These are phyloP conservation scores for Vinca minor DNA, from an alignment of 257 asterid species.

Conservation along the genomic window DNA sequence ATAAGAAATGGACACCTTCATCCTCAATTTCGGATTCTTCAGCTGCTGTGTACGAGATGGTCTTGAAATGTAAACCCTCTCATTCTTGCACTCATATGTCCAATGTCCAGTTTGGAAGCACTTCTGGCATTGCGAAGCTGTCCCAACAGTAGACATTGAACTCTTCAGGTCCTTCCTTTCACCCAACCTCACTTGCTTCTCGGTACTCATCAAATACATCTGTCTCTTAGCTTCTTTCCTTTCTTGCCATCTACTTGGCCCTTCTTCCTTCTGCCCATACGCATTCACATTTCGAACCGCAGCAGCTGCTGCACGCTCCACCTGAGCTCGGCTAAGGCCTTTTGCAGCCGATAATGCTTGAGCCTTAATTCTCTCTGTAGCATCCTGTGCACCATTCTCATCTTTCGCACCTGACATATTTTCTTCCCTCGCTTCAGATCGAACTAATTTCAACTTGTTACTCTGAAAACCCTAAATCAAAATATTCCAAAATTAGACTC, in stretches of 20 bases:
- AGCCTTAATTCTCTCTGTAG: conserved; percentile 79
- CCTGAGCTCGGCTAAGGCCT: conserved; percentile 98
- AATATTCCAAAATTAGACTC: background rate
- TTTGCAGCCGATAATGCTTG: conserved; percentile 81
- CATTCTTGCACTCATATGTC: conserved; percentile 95
- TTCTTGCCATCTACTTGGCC: conserved; percentile 99
- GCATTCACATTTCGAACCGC: conserved; percentile 94
- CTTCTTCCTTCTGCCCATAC: conserved; percentile 97
- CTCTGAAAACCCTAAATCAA: background rate
- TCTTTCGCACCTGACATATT: conserved; percentile 63
- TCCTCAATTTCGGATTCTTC: conserved; percentile 81
- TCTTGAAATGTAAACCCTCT: conserved; percentile 77
- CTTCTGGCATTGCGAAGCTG: conserved; percentile 81
- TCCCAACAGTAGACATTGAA: conserved; percentile 34
- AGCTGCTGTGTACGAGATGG: conserved; percentile 86
- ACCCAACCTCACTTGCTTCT: conserved; percentile 83
- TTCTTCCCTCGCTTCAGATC: background rate
- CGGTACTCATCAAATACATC: conserved; percentile 92
- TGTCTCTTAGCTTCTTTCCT: conserved; percentile 98
- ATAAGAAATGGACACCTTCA: conserved; percentile 53
- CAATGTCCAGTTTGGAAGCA: conserved; percentile 86
- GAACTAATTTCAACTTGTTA: background rate
- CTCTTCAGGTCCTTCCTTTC: conserved; percentile 63
- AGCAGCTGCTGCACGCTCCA: conserved; percentile 92
- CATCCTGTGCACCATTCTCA: conserved; percentile 32